Conservation (phyloP, 2,329 filamentous ascomycete species). For the Hypoxylon sp. region DNA sequence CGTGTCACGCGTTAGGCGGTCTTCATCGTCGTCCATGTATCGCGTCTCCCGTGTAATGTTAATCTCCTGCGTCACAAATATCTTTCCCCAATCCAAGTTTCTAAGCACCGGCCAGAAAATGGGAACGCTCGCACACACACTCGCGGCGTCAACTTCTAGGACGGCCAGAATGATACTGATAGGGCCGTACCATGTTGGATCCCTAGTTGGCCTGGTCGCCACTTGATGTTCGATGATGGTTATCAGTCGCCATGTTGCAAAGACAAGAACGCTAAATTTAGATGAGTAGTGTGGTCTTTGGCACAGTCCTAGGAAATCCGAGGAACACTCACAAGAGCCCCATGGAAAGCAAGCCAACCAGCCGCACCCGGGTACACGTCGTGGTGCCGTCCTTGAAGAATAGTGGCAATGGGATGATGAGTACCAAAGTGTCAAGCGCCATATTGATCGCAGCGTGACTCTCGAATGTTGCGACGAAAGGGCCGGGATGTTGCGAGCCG, state of each 20-base stretch:
- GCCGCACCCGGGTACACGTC: conserved; percentile 47
- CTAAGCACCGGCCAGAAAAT: conserved; percentile 53
- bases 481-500: conserved; percentile 48
- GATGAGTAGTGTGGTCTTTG: conserved; percentile 5
- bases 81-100: conserved; percentile 47
- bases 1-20: conserved; percentile 35
- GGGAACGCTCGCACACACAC: conserved; percentile 51
- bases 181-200: conserved; percentile 56
- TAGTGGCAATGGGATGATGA: conserved; percentile 55
- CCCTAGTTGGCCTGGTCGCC: conserved; percentile 53
- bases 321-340: conserved; percentile 51
- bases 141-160: conserved; percentile 50
- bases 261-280: conserved; percentile 47
- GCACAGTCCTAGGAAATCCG: neutral
- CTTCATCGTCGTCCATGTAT: conserved; percentile 48
- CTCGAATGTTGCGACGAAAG: conserved; percentile 54
- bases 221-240: conserved; percentile 53
- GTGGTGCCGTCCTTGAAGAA: conserved; percentile 50
- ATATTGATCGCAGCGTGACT: conserved; percentile 56
- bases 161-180: conserved; percentile 50
- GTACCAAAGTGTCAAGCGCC: conserved; percentile 54
- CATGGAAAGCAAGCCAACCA: conserved; percentile 53
- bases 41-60: conserved; percentile 49
- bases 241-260: conserved; percentile 54
- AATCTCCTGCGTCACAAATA: conserved; percentile 53